Evolutionary conservation across 768 basidiomycete species (phyloP).

Genomic region (Fibroporia radiculosa): DNA sequence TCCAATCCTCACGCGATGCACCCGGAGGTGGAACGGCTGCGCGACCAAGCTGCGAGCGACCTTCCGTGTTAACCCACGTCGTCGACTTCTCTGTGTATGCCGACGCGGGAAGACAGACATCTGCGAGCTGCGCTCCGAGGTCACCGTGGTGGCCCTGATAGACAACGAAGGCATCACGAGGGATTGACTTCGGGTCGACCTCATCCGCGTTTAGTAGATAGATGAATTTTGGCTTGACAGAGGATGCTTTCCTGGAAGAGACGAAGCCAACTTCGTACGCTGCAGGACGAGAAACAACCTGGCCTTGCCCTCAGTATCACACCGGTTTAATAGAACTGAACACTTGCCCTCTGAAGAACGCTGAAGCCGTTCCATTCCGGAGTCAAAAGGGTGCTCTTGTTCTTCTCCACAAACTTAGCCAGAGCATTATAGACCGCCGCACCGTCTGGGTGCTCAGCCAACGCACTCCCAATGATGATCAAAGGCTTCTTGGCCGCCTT

Average conservation of each 20-base stretch:
- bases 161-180: constrained; percentile 89
- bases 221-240: constrained; percentile 83
- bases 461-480: constrained; percentile 85
- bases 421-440: constrained; percentile 69
- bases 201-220: constrained; percentile 97
- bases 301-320: constrained; percentile 3
- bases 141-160: constrained; percentile 99
- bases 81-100: constrained; percentile 90
- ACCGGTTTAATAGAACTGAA: constrained; percentile 3
- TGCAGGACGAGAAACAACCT: constrained; percentile 89
- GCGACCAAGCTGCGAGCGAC: constrained; percentile 82
- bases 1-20: constrained; percentile 94
- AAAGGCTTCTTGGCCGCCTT: constrained; percentile 84
- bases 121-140: constrained; percentile 92
- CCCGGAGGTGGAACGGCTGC: constrained; percentile 94
- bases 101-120: constrained; percentile 86
- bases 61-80: constrained; percentile 98
- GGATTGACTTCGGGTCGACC: constrained; percentile 80
- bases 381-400: constrained; percentile 69
- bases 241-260: constrained; percentile 70
- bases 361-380: constrained; percentile 96
- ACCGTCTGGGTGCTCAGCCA: constrained; percentile 82
- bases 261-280: constrained; percentile 94
- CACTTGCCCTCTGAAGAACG: constrained; percentile 79
- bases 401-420: constrained; percentile 69